Evolutionary conservation across 176 grass and related monocot species (phyloP).

Genomic region (Carex littledalei): DNA sequence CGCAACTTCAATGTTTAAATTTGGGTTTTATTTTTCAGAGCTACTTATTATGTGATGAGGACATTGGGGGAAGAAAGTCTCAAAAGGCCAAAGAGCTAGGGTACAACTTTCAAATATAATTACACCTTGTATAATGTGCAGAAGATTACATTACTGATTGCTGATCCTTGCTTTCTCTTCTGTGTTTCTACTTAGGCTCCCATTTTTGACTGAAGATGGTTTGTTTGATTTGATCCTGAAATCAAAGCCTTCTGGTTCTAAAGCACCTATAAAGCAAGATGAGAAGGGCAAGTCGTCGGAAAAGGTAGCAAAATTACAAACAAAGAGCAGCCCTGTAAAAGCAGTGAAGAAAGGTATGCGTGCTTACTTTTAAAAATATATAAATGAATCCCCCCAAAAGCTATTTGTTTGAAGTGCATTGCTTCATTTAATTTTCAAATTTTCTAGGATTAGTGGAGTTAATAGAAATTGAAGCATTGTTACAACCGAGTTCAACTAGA

Average conservation of each 20-base stretch:
- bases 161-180: constrained; percentile 22
- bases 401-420: background rate
- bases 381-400: background rate
- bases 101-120: constrained; percentile 33
- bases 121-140: background rate
- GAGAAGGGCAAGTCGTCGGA: constrained; percentile 37
- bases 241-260: constrained; percentile 57
- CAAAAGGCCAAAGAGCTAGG: constrained; percentile 86
- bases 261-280: constrained; percentile 38
- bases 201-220: constrained; percentile 88
- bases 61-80: constrained; percentile 92
- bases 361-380: background rate
- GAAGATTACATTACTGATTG: background rate
- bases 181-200: constrained; percentile 46
- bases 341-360: constrained; percentile 57
- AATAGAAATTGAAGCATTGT: background rate
- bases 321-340: constrained; percentile 56
- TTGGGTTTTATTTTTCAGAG: constrained; percentile 35
- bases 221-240: constrained; percentile 93
- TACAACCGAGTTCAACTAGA: background rate
- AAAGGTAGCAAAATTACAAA: constrained; percentile 46
- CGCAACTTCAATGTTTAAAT: background rate
- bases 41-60: constrained; percentile 94
- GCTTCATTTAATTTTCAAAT: background rate
- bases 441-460: background rate